Evolutionary conservation across 345 rosid genomes (phyloP).

Genomic region (Eucalyptus microcorys): DNA sequence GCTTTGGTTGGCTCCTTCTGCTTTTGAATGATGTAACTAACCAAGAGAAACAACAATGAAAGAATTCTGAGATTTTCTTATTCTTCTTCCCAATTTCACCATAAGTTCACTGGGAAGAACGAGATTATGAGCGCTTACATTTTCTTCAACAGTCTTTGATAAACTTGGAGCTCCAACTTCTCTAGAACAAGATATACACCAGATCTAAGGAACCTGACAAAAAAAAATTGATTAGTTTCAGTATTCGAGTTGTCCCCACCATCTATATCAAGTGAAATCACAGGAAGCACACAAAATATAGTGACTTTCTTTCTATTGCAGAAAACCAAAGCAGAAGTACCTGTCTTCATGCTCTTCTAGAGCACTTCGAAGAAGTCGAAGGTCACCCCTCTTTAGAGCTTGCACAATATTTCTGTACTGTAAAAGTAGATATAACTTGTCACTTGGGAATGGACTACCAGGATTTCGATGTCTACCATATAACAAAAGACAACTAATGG

Average conservation of each 20-base stretch:
- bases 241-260: neutral
- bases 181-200: conserved; percentile 95
- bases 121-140: conserved; percentile 32
- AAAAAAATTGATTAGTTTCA: neutral
- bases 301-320: neutral
- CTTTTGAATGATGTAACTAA: conserved; percentile 78
- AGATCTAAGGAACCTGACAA: conserved; percentile 69
- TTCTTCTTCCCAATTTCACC: neutral
- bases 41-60: neutral
- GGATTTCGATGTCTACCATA: neutral
- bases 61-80: neutral
- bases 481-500: neutral
- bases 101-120: neutral
- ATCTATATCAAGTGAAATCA: neutral
- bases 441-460: neutral
- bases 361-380: conserved; percentile 74
- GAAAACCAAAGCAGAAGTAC: conserved; percentile 19
- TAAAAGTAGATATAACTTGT: neutral
- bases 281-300: neutral
- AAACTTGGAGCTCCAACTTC: conserved; percentile 97
- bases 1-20: conserved; percentile 82
- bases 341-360: conserved; percentile 82
- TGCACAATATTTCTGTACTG: conserved; percentile 70
- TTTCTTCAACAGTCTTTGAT: conserved; percentile 87
- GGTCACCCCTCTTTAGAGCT: conserved; percentile 79